Base-by-base conservation (phyloP, 2,329 filamentous ascomycete species). In the Pestalotiopsis sp. region DNA sequence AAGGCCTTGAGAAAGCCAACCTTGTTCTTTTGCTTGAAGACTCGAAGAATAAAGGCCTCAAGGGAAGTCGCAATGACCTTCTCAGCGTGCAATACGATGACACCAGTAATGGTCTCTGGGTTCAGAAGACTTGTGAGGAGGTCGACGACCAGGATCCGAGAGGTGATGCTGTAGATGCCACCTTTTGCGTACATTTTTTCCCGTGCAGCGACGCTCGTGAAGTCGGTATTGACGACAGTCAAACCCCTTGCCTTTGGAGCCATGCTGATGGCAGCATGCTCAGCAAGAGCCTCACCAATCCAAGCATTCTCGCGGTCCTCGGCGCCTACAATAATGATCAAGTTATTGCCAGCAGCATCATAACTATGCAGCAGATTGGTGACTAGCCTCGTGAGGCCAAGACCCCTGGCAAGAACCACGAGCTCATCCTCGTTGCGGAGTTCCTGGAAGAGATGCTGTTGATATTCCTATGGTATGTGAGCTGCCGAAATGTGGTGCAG, bases 341-440 rank as follows among this genome's bases (percentile, higher is more conserved):
- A 84, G 77, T 97, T 98, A 81, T 96, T 97, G 14, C 96, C 96
- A 3, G 94, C 94, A 1, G 94, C 95, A 86, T 99, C 96, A 82
- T 98, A 98, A 23, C 95, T 95, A 81, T 99, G 96, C 36, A 99
- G 89, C 52, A 99, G 88, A 78, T 98, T 99, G n/a, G 94, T 97
- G 76, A 98, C 89, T 68, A 99, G 89, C 73, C 94, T 93, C 79
- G 98, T 89, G 60, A 98, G 90, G 74, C 96, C 96, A 62, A 99
- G 91, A 74, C 96, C 96, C 66, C 94, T 93, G 57, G 95, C 96
- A 67, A 98, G 88, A 67, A 99, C 87, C 75, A 98, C 92, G 72
- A 99, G 91, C 81, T 97, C 92, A 92, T 99, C 96, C 83, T 98
- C 93, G 70, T 90, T 85, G 72, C 94, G 92, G 73, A 97, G 90